Percentiles rank a stretch among this genome's conserved stretches.
These are phyloP conservation scores for Akanthomyces dipterigenus DNA, from an alignment of 2,329 filamentous ascomycete species.

Conservation along the genomic window DNA sequence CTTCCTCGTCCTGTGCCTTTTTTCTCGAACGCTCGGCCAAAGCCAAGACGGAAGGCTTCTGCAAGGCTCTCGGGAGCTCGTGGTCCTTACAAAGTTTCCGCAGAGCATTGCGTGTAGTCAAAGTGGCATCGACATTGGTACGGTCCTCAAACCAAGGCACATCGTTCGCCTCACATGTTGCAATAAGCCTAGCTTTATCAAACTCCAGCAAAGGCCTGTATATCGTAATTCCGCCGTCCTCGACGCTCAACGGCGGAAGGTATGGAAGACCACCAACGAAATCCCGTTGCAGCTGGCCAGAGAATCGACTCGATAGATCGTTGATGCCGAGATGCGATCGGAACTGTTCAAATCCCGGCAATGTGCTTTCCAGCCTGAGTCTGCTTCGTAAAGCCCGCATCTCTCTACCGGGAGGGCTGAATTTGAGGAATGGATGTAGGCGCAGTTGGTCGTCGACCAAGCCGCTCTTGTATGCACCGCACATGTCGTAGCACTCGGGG, in stretches of 20 bases:
- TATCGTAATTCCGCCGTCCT: constrained; percentile 59
- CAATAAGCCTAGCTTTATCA: constrained; percentile 64
- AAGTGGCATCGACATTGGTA: constrained; percentile 70
- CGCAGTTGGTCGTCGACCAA: constrained; percentile 39
- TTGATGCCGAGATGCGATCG: constrained; percentile 12
- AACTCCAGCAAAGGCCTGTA: constrained; percentile 66
- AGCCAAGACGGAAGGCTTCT: constrained; percentile 54
- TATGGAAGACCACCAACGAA: constrained; percentile 22
- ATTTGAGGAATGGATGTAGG: constrained; percentile 29
- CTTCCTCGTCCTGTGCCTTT: constrained; percentile 38
- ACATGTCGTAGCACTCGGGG: constrained; percentile 75
- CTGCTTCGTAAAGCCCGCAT: constrained; percentile 23
- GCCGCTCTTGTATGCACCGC: constrained; percentile 64
- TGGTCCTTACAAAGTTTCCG: constrained; percentile 56
- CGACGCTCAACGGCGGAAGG: constrained; percentile 35
- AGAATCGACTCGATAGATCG: constrained; percentile 22
- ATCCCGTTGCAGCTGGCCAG: constrained; percentile 17
- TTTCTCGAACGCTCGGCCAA: constrained; percentile 48
- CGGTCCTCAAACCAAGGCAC: constrained; percentile 77
- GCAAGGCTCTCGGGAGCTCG: constrained; percentile 62
- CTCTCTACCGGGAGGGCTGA: constrained; percentile 25
- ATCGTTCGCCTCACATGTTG: constrained; percentile 62
- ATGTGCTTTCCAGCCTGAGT: constrained; percentile 16
- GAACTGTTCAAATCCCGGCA: constrained; percentile 8
- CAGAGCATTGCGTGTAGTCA: constrained; percentile 77